Evolutionary conservation across 108 stramenopile genomes (phyloP).

Genomic region (Cyclotella baltica): DNA sequence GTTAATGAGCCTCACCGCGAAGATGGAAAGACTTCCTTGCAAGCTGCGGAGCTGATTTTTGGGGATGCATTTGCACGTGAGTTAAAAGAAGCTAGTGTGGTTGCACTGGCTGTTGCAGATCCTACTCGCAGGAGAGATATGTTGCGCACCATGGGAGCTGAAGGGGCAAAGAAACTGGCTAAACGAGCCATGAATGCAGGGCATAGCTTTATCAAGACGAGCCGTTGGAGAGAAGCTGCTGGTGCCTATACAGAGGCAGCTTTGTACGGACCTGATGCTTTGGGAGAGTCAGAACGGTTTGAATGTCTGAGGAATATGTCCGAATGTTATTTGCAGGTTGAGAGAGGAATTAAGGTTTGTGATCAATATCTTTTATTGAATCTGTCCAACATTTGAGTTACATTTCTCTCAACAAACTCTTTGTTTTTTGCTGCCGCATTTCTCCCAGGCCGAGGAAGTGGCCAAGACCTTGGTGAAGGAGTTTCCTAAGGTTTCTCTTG

Average conservation of each 20-base stretch:
- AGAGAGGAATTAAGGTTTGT: constrained; percentile 16
- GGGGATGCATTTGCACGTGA: constrained; percentile 19
- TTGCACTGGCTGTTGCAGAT: constrained; percentile 23
- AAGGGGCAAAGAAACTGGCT: constrained; percentile 20
- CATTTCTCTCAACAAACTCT: background rate
- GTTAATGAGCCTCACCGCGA: constrained; percentile 11
- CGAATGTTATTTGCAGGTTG: constrained; percentile 24
- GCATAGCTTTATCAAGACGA: constrained; percentile 27
- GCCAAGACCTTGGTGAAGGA: constrained; percentile 17
- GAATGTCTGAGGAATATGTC: constrained; percentile 30
- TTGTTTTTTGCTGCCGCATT: background rate
- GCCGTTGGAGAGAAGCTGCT: constrained; percentile 25
- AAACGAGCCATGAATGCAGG: constrained; percentile 29
- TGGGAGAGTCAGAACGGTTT: constrained; percentile 13
- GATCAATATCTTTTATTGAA: background rate
- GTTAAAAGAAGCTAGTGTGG: constrained; percentile 23
- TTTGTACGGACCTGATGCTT: constrained; percentile 13
- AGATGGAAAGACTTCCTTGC: constrained; percentile 19
- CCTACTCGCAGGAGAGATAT: constrained; percentile 20
- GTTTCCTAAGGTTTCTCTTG: constrained; percentile 21
- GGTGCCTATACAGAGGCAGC: constrained; percentile 28
- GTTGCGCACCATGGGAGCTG: constrained; percentile 11
- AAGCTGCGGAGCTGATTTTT: constrained; percentile 18
- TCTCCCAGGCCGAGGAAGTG: constrained; percentile 9
- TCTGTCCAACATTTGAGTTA: background rate